Evolutionary conservation across 163 green algal genomes (phyloP).

Genomic region (Chlamydomonas reinhardtii): DNA sequence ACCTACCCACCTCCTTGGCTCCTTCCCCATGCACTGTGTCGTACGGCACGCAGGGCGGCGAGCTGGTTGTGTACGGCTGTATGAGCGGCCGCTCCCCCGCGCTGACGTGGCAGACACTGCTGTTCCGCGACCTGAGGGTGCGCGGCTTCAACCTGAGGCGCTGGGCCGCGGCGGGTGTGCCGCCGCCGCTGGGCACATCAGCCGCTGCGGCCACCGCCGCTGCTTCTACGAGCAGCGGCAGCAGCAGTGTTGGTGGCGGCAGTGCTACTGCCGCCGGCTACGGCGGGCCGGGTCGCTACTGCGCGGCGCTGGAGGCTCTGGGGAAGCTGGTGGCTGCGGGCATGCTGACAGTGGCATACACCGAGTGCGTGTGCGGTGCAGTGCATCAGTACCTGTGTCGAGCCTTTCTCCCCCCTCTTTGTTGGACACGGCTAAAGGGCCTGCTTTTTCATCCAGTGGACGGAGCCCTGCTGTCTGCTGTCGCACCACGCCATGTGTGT

Average conservation of each 20-base stretch:
- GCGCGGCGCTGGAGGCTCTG: constrained; percentile 72
- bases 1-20: too few relatives aligned
- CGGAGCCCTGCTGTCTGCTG: too few relatives aligned
- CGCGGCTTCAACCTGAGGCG: constrained; percentile 80
- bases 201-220: too few relatives aligned
- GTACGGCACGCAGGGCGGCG: constrained; percentile 56
- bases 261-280: background rate
- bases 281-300: constrained; percentile 23
- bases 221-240: background rate
- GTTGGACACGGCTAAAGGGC: too few relatives aligned
- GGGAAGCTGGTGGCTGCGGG: constrained; percentile 77
- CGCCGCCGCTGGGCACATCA: background rate
- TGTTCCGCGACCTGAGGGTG: constrained; percentile 59
- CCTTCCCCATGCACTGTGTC: background rate
- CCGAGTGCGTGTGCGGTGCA: constrained; percentile 85
- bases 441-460: too few relatives aligned
- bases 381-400: too few relatives aligned
- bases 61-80: constrained; percentile 87
- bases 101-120: constrained; percentile 81
- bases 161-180: constrained; percentile 67
- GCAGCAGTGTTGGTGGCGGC: constrained; percentile 11
- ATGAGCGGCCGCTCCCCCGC: constrained; percentile 73
- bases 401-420: too few relatives aligned
- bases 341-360: constrained; percentile 76
- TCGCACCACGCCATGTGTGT: too few relatives aligned